Base-by-base conservation (phyloP, 352 stramenopile species). In the Phytophthora macrochlamydospora region DNA sequence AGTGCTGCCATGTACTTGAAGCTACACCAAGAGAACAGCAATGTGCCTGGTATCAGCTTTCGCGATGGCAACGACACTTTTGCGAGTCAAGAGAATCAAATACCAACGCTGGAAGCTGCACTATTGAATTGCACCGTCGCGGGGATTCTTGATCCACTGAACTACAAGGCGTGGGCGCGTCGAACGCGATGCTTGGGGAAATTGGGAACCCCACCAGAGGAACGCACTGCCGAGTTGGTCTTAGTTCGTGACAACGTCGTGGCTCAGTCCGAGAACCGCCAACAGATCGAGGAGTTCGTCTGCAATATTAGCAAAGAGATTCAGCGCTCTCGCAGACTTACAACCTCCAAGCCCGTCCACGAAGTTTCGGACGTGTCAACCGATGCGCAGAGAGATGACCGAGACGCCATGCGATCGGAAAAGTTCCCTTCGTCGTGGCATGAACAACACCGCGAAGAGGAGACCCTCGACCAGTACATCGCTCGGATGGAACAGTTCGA, bases 401-500 rank as follows among this genome's bases (percentile, higher is more conserved):
- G 55, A 9, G 35, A 40, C 9, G 35, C 35, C 9, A 11, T 40
- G 35, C 35, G 18, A 24, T 24, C 45, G 2, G 45, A 51, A 8
- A 51, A 33, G 28, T 3, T 51, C 14, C 7, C n/a, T 11, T 31
- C 45, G 9, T 3, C 45, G 7, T n/a, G 9, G 45, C 18, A 33
- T 51, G 24, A 51, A 14, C 9, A 12, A 46, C 14, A 13, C 8
- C 4, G 12, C 40, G 38, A 45, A 4, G 31, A 51, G 4, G 58
- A 65, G 51, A 29, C 29, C 4, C 53, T 65, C 31, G 58, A 65
- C 58, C 24, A 51, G 11, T 59, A 65, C 28, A 65, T 65, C 29
- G 38, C 49, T 59, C 49, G 51, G 4, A 46, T 52, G 58, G 58
- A 65, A 54, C 3, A 2, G 14, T 65, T 65, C 31, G 24, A 40